Evolutionary conservation across 1,284 basidiomycete species (phyloP).

Genomic region (Cryptococcus amylolentus): DNA sequence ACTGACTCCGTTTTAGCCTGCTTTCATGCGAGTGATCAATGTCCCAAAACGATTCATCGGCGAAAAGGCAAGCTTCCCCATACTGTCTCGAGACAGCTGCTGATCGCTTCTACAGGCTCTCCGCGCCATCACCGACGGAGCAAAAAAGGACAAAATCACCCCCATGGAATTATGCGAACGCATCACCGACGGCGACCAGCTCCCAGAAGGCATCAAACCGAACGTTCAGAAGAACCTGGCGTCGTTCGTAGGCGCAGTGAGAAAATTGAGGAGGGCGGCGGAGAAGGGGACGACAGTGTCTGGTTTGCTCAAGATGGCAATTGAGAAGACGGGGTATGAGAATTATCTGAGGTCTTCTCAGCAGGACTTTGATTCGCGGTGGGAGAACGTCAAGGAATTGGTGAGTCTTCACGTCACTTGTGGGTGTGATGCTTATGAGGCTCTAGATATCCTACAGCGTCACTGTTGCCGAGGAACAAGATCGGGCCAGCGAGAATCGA

Average conservation of each 20-base stretch:
- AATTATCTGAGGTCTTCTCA: slow-evolving; percentile 67
- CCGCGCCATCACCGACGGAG: slow-evolving; percentile 58
- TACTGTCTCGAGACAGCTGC: slow-evolving; percentile 2
- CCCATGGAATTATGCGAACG: slow-evolving; percentile 62
- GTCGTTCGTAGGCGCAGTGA: slow-evolving; percentile 60
- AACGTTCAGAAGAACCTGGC: slow-evolving; percentile 62
- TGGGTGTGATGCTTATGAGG: neutral
- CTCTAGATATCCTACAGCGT: slow-evolving; percentile 48
- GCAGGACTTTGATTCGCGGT: slow-evolving; percentile 68
- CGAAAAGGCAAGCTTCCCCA: slow-evolving; percentile 61
- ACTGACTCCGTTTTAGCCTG: slow-evolving; percentile 52
- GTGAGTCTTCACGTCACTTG: slow-evolving; percentile 52
- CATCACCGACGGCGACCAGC: slow-evolving; percentile 57
- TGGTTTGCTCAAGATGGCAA: slow-evolving; percentile 61
- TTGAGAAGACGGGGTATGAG: slow-evolving; percentile 64
- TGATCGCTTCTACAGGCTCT: slow-evolving; percentile 55
- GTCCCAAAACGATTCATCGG: slow-evolving; percentile 72
- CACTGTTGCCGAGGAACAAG: slow-evolving; percentile 39
- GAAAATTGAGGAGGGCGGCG: slow-evolving; percentile 58
- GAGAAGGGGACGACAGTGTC: slow-evolving; percentile 62
- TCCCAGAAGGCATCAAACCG: slow-evolving; percentile 62
- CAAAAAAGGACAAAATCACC: slow-evolving; percentile 57
- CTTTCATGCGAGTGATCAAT: slow-evolving; percentile 74
- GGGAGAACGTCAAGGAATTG: slow-evolving; percentile 84
- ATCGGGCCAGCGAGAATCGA: neutral